Conservation (phyloP, 768 basidiomycete genomes). For the Boletus barrowsii region DNA sequence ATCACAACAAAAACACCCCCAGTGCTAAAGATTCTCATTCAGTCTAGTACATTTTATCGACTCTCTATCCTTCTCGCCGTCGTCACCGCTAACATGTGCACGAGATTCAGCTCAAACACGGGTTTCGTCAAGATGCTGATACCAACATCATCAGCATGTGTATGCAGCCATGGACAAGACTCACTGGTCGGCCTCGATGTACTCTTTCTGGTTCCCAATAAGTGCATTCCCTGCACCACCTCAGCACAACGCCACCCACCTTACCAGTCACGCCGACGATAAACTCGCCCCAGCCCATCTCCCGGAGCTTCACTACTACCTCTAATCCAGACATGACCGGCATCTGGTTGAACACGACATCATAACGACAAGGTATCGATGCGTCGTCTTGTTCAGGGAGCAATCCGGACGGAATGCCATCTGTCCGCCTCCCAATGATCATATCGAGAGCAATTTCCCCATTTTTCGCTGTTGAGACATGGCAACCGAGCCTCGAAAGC, state of each 20-base stretch:
- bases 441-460: conserved; percentile 74
- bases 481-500: conserved; percentile 74
- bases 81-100: conserved; percentile 41
- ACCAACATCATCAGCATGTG: conserved; percentile 4
- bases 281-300: conserved; percentile 66
- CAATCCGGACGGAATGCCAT: neutral
- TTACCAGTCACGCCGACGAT: conserved; percentile 79
- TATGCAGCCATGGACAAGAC: conserved; percentile 18
- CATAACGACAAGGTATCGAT: conserved; percentile 26
- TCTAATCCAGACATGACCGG: conserved; percentile 74
- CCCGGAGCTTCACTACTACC: conserved; percentile 60
- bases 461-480: conserved; percentile 80
- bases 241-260: conserved; percentile 15
- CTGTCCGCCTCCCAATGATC: conserved; percentile 46
- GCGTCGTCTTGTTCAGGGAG: neutral
- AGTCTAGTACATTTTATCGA: neutral
- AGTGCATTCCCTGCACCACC: conserved; percentile 48
- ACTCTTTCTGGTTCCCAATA: conserved; percentile 67
- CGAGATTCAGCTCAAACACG: conserved; percentile 56
- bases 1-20: conserved; percentile 24
- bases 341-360: conserved; percentile 76
- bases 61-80: neutral
- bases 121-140: conserved; percentile 78
- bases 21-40: neutral
- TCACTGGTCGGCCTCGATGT: conserved; percentile 70